Conservation (phyloP, 2,329 filamentous ascomycete species). For the Orbilia javanica region DNA sequence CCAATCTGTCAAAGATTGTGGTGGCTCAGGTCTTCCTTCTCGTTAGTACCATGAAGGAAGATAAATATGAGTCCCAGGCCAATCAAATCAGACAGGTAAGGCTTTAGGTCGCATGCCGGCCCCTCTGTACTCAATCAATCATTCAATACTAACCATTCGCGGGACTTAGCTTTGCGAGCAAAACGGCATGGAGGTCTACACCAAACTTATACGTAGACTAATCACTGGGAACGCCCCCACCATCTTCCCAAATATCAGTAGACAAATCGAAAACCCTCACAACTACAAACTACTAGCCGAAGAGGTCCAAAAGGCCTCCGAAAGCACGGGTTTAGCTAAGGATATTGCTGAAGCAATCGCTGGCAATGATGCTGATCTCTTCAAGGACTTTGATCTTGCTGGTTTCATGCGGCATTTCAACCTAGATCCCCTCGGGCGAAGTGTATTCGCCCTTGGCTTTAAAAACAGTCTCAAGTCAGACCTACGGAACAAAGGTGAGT, state of each 20-base stretch:
- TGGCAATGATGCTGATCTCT: slow-evolving; percentile 88
- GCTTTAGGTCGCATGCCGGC: slow-evolving; percentile 34
- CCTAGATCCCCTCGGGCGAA: slow-evolving; percentile 87
- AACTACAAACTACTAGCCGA: slow-evolving; percentile 85
- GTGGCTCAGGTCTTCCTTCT: slow-evolving; percentile 95
- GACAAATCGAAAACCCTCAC: slow-evolving; percentile 79
- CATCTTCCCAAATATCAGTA: slow-evolving; percentile 84
- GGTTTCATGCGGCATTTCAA: slow-evolving; percentile 97
- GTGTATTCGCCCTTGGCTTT: slow-evolving; percentile 87
- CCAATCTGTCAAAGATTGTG: slow-evolving; percentile 88
- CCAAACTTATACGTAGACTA: slow-evolving; percentile 93
- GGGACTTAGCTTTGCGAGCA: slow-evolving; percentile 85
- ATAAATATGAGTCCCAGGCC: slow-evolving; percentile 89
- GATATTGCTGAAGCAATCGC: slow-evolving; percentile 91
- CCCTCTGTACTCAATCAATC: background rate
- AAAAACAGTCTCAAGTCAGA: slow-evolving; percentile 84
- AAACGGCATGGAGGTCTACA: slow-evolving; percentile 98
- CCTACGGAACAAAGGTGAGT: slow-evolving; percentile 86
- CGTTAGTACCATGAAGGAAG: slow-evolving; percentile 93
- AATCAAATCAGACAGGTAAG: slow-evolving; percentile 92
- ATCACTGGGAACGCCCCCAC: slow-evolving; percentile 90
- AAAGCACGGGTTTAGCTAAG: slow-evolving; percentile 82
- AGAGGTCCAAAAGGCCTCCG: slow-evolving; percentile 87
- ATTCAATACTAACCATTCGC: slow-evolving; percentile 4
- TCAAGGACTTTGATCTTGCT: slow-evolving; percentile 95